phyloP scores from a whole-genome alignment of 2,329 filamentous ascomycete species.

The Grosmannia serpens region DNA sequence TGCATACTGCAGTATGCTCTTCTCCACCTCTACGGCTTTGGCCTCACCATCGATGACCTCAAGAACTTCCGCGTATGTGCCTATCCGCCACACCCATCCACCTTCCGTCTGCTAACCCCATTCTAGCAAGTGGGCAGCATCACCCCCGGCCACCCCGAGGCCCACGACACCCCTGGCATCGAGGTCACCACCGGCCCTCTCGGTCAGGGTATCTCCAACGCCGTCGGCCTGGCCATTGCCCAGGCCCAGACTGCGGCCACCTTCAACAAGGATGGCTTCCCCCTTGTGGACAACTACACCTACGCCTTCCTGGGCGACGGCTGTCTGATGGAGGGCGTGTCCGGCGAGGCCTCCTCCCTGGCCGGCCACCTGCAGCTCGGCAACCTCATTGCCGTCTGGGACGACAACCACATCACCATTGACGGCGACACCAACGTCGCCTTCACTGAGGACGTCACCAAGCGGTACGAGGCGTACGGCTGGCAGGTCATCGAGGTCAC shows the following conservation, averaged over 20 bases:
- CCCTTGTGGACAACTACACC: conserved; percentile 92
- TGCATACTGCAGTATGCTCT: conserved; percentile 99
- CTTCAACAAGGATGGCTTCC: conserved; percentile 95
- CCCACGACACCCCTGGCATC: conserved; percentile 90
- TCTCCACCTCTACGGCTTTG: conserved; percentile 92
- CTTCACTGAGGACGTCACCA: conserved; percentile 92
- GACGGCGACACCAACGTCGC: conserved; percentile 93
- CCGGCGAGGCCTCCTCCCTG: conserved; percentile 79
- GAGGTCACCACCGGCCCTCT: conserved; percentile 98
- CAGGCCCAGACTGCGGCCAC: conserved; percentile 80
- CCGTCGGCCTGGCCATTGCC: conserved; percentile 94
- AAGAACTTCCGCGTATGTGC: conserved; percentile 85
- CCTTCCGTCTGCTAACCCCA: background rate
- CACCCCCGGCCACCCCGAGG: conserved; percentile 91
- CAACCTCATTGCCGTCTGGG: conserved; percentile 93
- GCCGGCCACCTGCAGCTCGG: conserved; percentile 95
- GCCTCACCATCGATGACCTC: conserved; percentile 74
- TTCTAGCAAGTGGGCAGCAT: conserved; percentile 49
- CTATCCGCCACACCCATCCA: background rate
- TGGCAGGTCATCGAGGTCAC: conserved; percentile 83
- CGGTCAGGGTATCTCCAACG: conserved; percentile 93
- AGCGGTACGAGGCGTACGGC: conserved; percentile 94
- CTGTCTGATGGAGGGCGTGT: conserved; percentile 97
- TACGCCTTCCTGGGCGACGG: conserved; percentile 96
- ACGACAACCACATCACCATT: conserved; percentile 95